These are phyloP conservation scores for Pichia sp. DNA, from an alignment of 1,139 yeast species.

Conservation along the genomic window DNA sequence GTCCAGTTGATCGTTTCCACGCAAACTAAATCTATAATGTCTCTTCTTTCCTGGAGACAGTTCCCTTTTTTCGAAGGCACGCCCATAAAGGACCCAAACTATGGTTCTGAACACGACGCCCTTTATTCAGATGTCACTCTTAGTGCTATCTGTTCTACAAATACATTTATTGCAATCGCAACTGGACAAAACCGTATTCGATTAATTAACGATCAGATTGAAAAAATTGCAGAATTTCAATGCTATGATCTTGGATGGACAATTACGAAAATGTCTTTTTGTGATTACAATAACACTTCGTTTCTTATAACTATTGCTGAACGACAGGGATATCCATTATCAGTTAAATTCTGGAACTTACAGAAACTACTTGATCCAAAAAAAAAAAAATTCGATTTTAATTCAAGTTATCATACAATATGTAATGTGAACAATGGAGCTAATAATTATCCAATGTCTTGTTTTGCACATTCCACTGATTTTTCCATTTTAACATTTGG, in stretches of 20 bases:
- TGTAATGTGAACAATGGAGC: slow-evolving; percentile 28
- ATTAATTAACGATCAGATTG: slow-evolving; percentile 48
- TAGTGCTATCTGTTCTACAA: slow-evolving; percentile 53
- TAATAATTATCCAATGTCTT: slow-evolving; percentile 69
- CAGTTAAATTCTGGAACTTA: slow-evolving; percentile 70
- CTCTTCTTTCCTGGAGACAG: slow-evolving; percentile 67
- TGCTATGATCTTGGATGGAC: slow-evolving; percentile 65
- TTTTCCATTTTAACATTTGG: slow-evolving; percentile 73
- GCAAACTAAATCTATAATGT: slow-evolving; percentile 32
- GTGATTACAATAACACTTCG: slow-evolving; percentile 25
- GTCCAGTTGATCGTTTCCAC: no score
- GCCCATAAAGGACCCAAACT: slow-evolving; percentile 79
- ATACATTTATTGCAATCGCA: slow-evolving; percentile 53
- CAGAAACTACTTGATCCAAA: slow-evolving; percentile 36
- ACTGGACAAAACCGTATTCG: slow-evolving; percentile 50
- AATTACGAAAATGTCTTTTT: slow-evolving; percentile 48
- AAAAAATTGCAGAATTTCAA: slow-evolving; percentile 42
- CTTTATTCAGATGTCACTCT: slow-evolving; percentile 74
- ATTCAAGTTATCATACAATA: slow-evolving; percentile 26
- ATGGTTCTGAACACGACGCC: slow-evolving; percentile 48
- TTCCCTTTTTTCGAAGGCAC: slow-evolving; percentile 80
- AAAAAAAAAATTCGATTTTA: slow-evolving; percentile 22
- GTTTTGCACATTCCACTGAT: slow-evolving; percentile 51
- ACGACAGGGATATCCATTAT: slow-evolving; percentile 60
- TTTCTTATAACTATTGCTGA: slow-evolving; percentile 69